phyloP scores from a whole-genome alignment of 2,329 filamentous ascomycete genomes.

The Didymella arachidicola region DNA sequence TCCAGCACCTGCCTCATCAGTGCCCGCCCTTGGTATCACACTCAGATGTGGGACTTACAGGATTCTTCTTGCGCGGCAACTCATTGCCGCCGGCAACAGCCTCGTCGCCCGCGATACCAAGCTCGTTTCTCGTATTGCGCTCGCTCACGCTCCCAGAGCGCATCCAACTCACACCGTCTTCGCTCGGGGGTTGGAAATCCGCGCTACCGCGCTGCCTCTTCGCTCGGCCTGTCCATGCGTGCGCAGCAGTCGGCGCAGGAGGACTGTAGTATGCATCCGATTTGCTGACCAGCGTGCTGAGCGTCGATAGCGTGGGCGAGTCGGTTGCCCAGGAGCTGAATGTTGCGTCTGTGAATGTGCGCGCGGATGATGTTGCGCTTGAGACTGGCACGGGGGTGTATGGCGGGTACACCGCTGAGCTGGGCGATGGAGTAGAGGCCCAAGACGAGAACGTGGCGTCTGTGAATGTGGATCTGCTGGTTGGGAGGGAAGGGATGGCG shows the following conservation, averaged over 20 bases:
- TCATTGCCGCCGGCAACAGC: too few relatives aligned
- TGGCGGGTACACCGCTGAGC: not conserved
- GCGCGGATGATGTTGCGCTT: not conserved
- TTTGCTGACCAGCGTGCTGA: not conserved
- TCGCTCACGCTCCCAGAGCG: not conserved
- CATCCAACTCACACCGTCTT: not conserved
- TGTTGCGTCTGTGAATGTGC: conserved; percentile 2
- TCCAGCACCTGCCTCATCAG: not conserved
- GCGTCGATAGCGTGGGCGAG: not conserved
- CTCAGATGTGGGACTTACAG: not conserved
- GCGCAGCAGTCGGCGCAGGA: not conserved
- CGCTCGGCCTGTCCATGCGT: not conserved
- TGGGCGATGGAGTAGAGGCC: not conserved
- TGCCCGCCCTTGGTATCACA: not conserved
- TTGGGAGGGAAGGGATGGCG: not conserved
- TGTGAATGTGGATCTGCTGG: not conserved
- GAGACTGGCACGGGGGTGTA: not conserved
- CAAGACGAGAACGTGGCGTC: conserved; percentile 8
- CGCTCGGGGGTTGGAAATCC: not conserved
- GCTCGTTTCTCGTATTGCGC: too few relatives aligned
- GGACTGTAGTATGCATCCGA: conserved; percentile 1
- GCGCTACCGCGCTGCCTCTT: not conserved
- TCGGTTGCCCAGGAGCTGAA: not conserved
- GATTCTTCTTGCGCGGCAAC: not conserved
- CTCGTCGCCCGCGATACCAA: too few relatives aligned